phyloP scores from a whole-genome alignment of 495 filamentous ascomycete genomes.

The Neurospora sp. region DNA sequence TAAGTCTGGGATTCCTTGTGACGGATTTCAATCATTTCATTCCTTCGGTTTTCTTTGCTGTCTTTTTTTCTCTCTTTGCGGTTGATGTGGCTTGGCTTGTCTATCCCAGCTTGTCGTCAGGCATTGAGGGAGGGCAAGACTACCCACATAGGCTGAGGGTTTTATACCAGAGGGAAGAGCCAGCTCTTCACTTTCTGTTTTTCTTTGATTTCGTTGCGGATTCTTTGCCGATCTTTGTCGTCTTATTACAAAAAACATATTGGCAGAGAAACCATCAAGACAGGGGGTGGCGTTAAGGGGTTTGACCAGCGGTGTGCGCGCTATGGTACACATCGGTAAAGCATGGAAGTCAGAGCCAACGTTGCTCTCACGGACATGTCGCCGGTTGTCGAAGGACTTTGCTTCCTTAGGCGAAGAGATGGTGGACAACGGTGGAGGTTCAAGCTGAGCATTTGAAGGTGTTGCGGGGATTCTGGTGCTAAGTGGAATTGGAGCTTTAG shows the following conservation, averaged over 20 bases:
- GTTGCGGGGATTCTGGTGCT: not conserved
- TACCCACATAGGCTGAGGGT: not conserved
- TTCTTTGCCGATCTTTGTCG: not conserved
- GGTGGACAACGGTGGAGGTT: not conserved
- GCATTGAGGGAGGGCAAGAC: not conserved
- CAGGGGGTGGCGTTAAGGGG: not conserved
- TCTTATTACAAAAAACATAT: not conserved
- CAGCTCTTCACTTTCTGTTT: not conserved
- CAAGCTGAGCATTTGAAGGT: not conserved
- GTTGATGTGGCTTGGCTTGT: not conserved
- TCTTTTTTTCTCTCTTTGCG: not conserved
- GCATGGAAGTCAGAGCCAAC: not conserved
- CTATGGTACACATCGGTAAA: not conserved
- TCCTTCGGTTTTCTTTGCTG: not conserved
- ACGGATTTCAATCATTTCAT: not conserved
- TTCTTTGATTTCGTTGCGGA: not conserved
- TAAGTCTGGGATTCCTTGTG: not conserved
- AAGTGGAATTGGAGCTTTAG: not conserved
- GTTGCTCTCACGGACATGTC: not conserved
- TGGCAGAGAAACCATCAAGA: not conserved
- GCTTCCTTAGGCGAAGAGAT: not conserved
- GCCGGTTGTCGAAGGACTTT: not conserved
- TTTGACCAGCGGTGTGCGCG: not conserved
- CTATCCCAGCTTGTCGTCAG: not conserved
- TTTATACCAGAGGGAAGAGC: not conserved